phyloP scores from a whole-genome alignment of 306 rosid species.

The Vicia faba region DNA sequence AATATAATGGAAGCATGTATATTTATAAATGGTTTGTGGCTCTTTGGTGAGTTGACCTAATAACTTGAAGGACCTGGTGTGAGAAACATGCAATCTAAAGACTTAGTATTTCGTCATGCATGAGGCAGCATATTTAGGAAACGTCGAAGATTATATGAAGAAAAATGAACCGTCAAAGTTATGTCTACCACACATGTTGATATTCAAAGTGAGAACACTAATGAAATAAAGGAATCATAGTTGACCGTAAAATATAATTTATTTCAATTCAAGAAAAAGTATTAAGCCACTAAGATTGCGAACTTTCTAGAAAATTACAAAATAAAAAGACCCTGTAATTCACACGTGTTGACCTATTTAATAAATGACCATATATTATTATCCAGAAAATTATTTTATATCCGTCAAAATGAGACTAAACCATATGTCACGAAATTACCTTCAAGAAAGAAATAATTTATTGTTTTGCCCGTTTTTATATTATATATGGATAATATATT shows the following conservation, averaged over 20 bases:
- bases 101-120: neutral
- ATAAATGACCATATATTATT: too few species aligned
- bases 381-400: too few species aligned
- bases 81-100: neutral
- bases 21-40: neutral
- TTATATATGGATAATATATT: too few species aligned
- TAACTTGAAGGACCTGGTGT: neutral
- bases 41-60: constrained; percentile 32
- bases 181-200: neutral
- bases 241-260: neutral
- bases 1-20: neutral
- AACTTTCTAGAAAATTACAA: constrained; percentile 3
- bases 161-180: constrained; percentile 30
- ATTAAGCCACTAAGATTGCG: neutral
- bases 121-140: neutral
- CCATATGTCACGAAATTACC: too few species aligned
- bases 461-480: too few species aligned
- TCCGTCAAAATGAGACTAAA: too few species aligned
- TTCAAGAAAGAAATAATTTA: too few species aligned
- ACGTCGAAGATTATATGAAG: too few species aligned
- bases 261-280: neutral
- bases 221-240: neutral
- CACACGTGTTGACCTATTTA: too few species aligned
- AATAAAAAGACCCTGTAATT: neutral
- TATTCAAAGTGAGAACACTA: constrained; percentile 11